phyloP scores from a whole-genome alignment of 2,329 filamentous ascomycete species.

The Bipolaris gigantea region DNA sequence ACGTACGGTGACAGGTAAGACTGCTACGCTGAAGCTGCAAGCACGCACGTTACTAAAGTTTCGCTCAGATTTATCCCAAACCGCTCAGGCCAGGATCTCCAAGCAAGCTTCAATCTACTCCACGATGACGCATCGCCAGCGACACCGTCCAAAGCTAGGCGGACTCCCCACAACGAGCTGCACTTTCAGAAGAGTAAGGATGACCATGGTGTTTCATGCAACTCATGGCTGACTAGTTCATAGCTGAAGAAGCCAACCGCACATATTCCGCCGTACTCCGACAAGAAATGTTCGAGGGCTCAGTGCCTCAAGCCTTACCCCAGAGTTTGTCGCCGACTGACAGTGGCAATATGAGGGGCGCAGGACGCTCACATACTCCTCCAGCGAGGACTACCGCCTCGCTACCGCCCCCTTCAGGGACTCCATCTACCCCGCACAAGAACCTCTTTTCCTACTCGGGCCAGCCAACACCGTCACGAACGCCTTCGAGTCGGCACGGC shows the following conservation, averaged over 20 bases:
- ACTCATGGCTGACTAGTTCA: slow-evolving; percentile 15
- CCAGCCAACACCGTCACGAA: slow-evolving; percentile 87
- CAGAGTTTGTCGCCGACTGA: slow-evolving; percentile 57
- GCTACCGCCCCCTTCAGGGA: slow-evolving; percentile 72
- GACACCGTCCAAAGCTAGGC: slow-evolving; percentile 81
- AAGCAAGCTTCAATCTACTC: slow-evolving; percentile 87
- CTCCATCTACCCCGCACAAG: slow-evolving; percentile 94
- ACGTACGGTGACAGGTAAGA: slow-evolving; percentile 60
- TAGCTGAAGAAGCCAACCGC: slow-evolving; percentile 89
- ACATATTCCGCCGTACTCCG: slow-evolving; percentile 88
- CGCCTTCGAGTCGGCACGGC: slow-evolving; percentile 83
- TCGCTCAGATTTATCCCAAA: slow-evolving; percentile 87
- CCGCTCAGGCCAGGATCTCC: slow-evolving; percentile 86
- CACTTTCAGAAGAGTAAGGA: slow-evolving; percentile 81
- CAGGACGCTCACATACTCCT: slow-evolving; percentile 77
- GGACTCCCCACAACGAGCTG: slow-evolving; percentile 83
- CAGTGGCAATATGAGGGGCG: slow-evolving; percentile 61
- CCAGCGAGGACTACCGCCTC: slow-evolving; percentile 66
- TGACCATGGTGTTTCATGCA: slow-evolving; percentile 4
- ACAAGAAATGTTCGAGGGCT: slow-evolving; percentile 87
- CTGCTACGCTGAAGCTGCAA: background rate
- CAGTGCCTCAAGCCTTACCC: slow-evolving; percentile 78
- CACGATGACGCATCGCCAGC: slow-evolving; percentile 93
- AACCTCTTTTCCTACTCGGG: slow-evolving; percentile 90
- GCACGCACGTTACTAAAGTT: background rate